phyloP scores from a whole-genome alignment of 1,284 basidiomycete species.

The Ustilago loliicola region DNA sequence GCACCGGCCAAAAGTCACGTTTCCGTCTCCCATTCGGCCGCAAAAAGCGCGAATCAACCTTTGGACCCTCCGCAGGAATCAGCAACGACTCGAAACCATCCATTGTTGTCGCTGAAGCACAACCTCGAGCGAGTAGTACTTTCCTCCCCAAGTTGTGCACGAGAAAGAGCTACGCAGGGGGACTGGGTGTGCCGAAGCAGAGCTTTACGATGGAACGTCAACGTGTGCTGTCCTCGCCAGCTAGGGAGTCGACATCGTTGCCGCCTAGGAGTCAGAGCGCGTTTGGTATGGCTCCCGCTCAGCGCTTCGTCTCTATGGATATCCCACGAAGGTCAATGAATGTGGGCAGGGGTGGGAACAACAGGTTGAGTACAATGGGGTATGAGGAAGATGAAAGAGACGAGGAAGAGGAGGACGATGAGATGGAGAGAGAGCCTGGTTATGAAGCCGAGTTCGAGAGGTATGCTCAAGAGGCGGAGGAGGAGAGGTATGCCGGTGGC shows the following conservation, averaged over 20 bases:
- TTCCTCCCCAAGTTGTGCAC: slow-evolving; percentile 31
- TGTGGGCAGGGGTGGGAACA: slow-evolving; percentile 16
- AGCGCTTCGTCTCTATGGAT: slow-evolving; percentile 49
- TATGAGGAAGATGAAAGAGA: slow-evolving; percentile 20
- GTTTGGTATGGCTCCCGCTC: slow-evolving; percentile 48
- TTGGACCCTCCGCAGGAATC: slow-evolving; percentile 14
- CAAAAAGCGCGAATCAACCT: slow-evolving; percentile 52
- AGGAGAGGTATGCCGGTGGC: slow-evolving; percentile 16
- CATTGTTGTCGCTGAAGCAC: slow-evolving; percentile 19
- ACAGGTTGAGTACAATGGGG: slow-evolving; percentile 26
- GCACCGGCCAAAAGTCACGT: slow-evolving; percentile 24
- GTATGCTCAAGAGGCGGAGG: slow-evolving; percentile 42
- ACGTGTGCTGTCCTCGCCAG: slow-evolving; percentile 42
- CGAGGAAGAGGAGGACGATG: slow-evolving; percentile 46
- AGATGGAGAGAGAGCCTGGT: slow-evolving; percentile 44
- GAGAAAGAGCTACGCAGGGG: slow-evolving; percentile 41
- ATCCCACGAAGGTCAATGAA: slow-evolving; percentile 40
- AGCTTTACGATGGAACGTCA: slow-evolving; percentile 46
- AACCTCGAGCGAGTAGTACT: slow-evolving; percentile 7
- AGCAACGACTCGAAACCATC: slow-evolving; percentile 14
- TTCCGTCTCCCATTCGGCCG: slow-evolving; percentile 44
- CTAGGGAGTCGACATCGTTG: slow-evolving; percentile 13
- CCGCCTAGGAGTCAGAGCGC: slow-evolving; percentile 56
- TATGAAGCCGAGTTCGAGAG: slow-evolving; percentile 51
- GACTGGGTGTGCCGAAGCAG: slow-evolving; percentile 31